Evolutionary conservation across 495 filamentous ascomycete genomes (phyloP).

Genomic region (Podospora fimiseda): DNA sequence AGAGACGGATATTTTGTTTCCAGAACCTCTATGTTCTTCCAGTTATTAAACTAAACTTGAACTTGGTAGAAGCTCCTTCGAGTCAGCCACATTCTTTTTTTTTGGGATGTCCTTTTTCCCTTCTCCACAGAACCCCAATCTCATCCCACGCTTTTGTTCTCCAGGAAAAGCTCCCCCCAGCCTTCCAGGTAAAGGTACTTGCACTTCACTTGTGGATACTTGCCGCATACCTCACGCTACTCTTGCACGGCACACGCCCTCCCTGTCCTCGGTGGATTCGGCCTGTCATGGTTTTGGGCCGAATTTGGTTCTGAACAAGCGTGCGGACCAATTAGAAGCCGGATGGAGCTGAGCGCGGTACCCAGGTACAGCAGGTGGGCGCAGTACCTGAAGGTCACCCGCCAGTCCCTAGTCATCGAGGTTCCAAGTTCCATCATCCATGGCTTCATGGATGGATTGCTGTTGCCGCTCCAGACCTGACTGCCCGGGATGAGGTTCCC

Average conservation of each 20-base stretch:
- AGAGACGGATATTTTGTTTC: too few species aligned
- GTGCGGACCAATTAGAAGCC: constrained; percentile 23
- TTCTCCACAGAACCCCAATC: constrained; percentile 13
- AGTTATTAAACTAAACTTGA: neutral
- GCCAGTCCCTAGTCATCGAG: neutral
- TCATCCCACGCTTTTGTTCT: constrained; percentile 20
- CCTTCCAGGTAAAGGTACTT: constrained; percentile 18
- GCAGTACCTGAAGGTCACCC: constrained; percentile 5
- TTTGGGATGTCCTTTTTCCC: neutral
- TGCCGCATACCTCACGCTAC: constrained; percentile 16
- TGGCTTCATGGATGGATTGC: neutral
- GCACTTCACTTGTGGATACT: constrained; percentile 11
- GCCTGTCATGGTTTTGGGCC: constrained; percentile 20
- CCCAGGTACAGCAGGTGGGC: neutral
- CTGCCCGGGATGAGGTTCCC: neutral
- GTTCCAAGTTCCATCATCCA: neutral
- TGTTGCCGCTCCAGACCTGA: neutral
- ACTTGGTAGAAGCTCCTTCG: neutral
- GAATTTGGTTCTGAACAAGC: constrained; percentile 6
- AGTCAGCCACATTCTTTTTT: constrained; percentile 1
- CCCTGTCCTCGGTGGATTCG: constrained; percentile 15
- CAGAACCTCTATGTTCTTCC: too few species aligned
- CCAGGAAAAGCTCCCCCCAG: constrained; percentile 21
- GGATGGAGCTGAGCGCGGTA: constrained; percentile 19
- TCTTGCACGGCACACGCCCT: constrained; percentile 14